These are phyloP conservation scores for Rusavskia elegans DNA, from an alignment of 495 filamentous ascomycete species.

Conservation along the genomic window DNA sequence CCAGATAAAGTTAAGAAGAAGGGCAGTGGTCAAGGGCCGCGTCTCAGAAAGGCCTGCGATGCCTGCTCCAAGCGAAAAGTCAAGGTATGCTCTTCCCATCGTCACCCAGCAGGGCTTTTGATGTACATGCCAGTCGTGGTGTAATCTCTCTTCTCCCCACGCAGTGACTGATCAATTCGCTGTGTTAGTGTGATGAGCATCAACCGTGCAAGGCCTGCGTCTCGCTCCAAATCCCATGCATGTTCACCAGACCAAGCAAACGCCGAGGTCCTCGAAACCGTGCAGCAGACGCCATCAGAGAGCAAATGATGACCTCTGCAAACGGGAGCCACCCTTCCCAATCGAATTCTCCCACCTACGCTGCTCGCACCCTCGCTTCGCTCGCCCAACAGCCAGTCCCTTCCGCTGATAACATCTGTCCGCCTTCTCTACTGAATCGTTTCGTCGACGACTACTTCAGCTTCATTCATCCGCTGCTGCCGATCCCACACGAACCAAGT, in stretches of 20 bases:
- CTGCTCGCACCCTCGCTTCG: constrained; percentile 26
- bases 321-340: constrained; percentile 10
- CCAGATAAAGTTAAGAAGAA: constrained; percentile 14
- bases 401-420: constrained; percentile 62
- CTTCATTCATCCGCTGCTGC: constrained; percentile 75
- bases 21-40: constrained; percentile 1
- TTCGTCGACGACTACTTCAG: constrained; percentile 81
- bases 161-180: too few relatives aligned
- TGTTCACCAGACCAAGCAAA: constrained; percentile 60
- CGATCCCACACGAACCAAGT: constrained; percentile 74
- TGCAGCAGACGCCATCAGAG: constrained; percentile 70
- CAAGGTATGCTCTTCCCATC: constrained; percentile 35
- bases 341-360: constrained; percentile 19
- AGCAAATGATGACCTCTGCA: constrained; percentile 35
- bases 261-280: constrained; percentile 74
- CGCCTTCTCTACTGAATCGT: constrained; percentile 43
- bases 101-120: too few relatives aligned
- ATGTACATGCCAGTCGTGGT: too few relatives aligned
- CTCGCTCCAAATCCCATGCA: constrained; percentile 69
- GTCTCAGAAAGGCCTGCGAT: constrained; percentile 69
- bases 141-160: too few relatives aligned
- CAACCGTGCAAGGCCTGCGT: constrained; percentile 70
- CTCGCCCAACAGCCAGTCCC: constrained; percentile 24
- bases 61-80: constrained; percentile 75
- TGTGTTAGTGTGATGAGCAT: constrained; percentile 58